These are phyloP conservation scores for Tulasnella sp. DNA, from an alignment of 768 basidiomycete genomes.

Conservation along the genomic window DNA sequence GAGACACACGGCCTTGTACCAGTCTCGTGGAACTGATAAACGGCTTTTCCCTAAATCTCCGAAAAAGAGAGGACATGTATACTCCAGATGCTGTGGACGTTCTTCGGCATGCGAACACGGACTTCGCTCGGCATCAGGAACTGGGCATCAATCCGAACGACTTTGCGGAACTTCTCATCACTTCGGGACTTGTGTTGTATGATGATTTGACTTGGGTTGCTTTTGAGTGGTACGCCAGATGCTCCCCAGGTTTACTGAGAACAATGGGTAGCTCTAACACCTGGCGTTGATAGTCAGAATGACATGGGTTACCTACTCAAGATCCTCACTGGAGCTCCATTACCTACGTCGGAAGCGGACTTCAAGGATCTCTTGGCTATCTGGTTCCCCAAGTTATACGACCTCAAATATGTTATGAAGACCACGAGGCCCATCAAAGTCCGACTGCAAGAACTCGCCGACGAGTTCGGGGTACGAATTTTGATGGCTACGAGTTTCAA, in stretches of 20 bases:
- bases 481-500: not conserved
- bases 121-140: conserved; percentile 89
- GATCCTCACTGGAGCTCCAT: conserved; percentile 69
- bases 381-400: conserved; percentile 96
- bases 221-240: conserved; percentile 74
- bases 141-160: conserved; percentile 87
- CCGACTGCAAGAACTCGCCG: conserved; percentile 87
- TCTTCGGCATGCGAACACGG: conserved; percentile 89
- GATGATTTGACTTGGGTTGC: conserved; percentile 94
- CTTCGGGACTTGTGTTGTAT: conserved; percentile 83
- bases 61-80: conserved; percentile 88
- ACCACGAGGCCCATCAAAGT: conserved; percentile 78
- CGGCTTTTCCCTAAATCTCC: not conserved
- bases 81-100: conserved; percentile 96
- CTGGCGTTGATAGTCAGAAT: conserved; percentile 65
- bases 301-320: conserved; percentile 99
- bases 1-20: no score
- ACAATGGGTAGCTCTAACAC: not conserved
- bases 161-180: conserved; percentile 96
- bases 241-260: no score
- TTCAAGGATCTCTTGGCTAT: conserved; percentile 81
- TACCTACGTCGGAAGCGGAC: conserved; percentile 80
- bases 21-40: not conserved
- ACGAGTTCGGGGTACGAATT: conserved; percentile 75
- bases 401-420: conserved; percentile 96